A percentile compares a stretch with the other conserved stretches of the same genome.
Evolutionary conservation across 306 rosid genomes (phyloP).

Genomic region (Senna tora): DNA sequence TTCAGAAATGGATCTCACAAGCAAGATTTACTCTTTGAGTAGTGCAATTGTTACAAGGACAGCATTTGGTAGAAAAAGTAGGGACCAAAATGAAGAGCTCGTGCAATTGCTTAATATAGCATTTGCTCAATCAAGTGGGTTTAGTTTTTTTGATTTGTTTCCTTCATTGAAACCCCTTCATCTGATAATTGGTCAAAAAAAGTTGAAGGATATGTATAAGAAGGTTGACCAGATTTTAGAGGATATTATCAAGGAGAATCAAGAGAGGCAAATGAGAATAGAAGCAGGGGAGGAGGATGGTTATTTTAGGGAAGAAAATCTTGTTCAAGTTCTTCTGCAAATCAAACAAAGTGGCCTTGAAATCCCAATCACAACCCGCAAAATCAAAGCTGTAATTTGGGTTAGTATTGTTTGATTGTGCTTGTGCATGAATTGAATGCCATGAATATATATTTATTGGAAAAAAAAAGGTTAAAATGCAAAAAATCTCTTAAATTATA

Average conservation of each 20-base stretch:
- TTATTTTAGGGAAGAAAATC: not conserved
- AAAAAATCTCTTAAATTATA: too few relatives aligned
- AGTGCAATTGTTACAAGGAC: not conserved
- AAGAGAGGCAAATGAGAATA: not conserved
- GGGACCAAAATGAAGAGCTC: not conserved
- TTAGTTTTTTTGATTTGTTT: not conserved
- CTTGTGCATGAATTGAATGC: too few relatives aligned
- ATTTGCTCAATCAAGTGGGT: not conserved
- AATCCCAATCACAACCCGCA: not conserved
- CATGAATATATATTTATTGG: too few relatives aligned
- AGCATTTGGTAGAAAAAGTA: constrained; percentile 1
- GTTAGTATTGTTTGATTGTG: too few relatives aligned
- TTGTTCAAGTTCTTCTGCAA: not conserved
- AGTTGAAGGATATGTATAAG: not conserved
- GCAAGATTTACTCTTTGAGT: not conserved
- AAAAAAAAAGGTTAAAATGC: too few relatives aligned
- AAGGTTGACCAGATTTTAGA: not conserved
- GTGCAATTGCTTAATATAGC: not conserved
- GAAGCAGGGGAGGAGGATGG: not conserved
- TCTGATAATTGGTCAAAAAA: not conserved
- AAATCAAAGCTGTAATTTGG: not conserved
- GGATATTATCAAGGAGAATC: not conserved
- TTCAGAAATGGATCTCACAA: not conserved
- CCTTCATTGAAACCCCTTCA: not conserved
- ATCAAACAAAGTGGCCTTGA: not conserved